Evolutionary conservation across 768 basidiomycete species (phyloP), one percentile per base, ranked within the genome.

Genomic region (Leccinum arenicola): DNA sequence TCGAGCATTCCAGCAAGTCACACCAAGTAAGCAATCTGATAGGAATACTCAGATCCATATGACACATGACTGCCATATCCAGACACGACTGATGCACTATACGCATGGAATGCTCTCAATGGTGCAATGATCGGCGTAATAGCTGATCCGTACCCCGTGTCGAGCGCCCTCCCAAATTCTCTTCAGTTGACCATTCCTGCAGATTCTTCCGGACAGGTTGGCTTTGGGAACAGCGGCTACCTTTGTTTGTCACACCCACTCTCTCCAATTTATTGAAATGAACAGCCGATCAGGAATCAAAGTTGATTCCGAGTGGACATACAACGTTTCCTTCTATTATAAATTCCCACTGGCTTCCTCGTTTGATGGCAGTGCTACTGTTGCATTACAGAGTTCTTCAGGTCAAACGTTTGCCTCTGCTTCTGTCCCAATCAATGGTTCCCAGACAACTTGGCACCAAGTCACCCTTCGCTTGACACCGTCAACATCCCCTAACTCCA

Each of bases 1-100:
- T 64, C 76, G 86, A 14, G 86, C 86, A 1, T 85, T 87, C 68
- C 86, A 88, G 60, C 77, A 82, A 57, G 83, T 86, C 23, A 77
- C 78, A 2, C 79, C 85, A 17, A 76, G 84, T 82, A 63, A 47
- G 72, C 3, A 19, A 4, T 21, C 6, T 4, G 21, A 45, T 45
- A 0, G 51, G 23, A 38, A 8, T 25, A 43, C n/a, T 36, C 17
- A 10, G 27, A 43, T 15, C 2, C 9, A 36, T 36, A 36, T 36
- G 1, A 36, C 25, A 12, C 19, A 17, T 45, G 29, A 56, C 27
- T 19, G 48, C 25, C 11, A 21, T 27, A 10, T 47, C 4, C 12
- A 82, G 82, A 77, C 55, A 82, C 82, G 2, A 50, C 77, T 2
- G 76, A 66, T 2, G 80, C 85, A 11, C 70, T 86, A 3, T 75